Evolutionary conservation across 2,329 filamentous ascomycete genomes (phyloP).

Genomic region (Hymenoscyphus albidus): DNA sequence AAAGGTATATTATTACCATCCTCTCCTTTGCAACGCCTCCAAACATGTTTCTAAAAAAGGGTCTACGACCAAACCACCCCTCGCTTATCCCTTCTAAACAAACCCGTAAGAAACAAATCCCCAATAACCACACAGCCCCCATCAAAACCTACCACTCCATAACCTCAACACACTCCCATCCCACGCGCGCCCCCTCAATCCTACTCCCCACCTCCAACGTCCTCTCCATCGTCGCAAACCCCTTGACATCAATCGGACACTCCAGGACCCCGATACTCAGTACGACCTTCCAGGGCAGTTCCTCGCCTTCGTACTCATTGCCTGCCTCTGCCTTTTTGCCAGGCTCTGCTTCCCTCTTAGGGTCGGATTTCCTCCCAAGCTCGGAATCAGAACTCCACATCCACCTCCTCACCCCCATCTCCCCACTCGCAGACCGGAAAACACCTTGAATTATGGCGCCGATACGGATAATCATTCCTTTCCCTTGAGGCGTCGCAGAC

Average conservation of each 20-base stretch:
- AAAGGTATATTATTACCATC: too few relatives aligned
- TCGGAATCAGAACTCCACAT: slow-evolving; percentile 10
- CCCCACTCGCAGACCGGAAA: slow-evolving; percentile 18
- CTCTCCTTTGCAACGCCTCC: too few relatives aligned
- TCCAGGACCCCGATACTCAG: slow-evolving; percentile 9
- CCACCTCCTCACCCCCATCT: slow-evolving; percentile 21
- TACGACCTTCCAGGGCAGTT: neutral
- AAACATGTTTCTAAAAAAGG: too few relatives aligned
- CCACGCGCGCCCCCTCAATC: slow-evolving; percentile 8
- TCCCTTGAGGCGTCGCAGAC: neutral
- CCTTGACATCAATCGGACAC: neutral
- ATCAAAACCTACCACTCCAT: neutral
- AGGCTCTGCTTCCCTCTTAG: too few relatives aligned
- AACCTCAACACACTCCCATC: slow-evolving; percentile 18
- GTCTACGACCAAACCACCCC: too few relatives aligned
- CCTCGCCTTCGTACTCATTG: neutral
- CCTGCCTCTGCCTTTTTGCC: too few relatives aligned
- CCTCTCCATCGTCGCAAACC: slow-evolving; percentile 7
- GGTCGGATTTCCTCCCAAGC: too few relatives aligned
- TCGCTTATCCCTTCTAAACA: too few relatives aligned
- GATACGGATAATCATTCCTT: slow-evolving; percentile 23
- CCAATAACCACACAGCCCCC: neutral
- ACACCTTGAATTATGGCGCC: slow-evolving; percentile 23
- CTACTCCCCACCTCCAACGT: slow-evolving; percentile 7
- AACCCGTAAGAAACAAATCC: too few relatives aligned